phyloP scores from a whole-genome alignment of 352 stramenopile genomes.

The Lagenidium giganteum region DNA sequence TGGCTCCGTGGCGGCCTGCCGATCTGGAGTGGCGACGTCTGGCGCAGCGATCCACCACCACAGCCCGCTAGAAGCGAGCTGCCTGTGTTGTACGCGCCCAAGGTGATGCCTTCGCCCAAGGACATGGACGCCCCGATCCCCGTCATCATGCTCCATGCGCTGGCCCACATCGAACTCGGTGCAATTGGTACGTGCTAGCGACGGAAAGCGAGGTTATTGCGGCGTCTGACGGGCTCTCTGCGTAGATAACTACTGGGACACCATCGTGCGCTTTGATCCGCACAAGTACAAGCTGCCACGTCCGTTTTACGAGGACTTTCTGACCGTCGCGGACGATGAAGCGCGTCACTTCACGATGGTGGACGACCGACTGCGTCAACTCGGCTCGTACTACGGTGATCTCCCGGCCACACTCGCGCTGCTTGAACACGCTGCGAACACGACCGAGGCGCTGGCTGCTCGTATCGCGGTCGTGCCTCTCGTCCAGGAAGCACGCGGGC shows the following conservation, averaged over 20 bases:
- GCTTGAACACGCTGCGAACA: constrained; percentile 74
- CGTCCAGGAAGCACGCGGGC: constrained; percentile 70
- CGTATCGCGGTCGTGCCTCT: constrained; percentile 76
- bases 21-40: constrained; percentile 25
- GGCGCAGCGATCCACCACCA: constrained; percentile 28
- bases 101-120: constrained; percentile 70
- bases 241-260: constrained; percentile 85
- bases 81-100: constrained; percentile 55
- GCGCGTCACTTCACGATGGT: constrained; percentile 79
- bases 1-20: constrained; percentile 39
- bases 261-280: constrained; percentile 75
- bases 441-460: constrained; percentile 49
- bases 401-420: constrained; percentile 63
- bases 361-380: constrained; percentile 46
- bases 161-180: constrained; percentile 84
- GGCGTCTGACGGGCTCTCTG: background rate
- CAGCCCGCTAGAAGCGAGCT: constrained; percentile 39
- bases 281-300: constrained; percentile 30
- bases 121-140: constrained; percentile 55
- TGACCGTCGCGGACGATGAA: constrained; percentile 67
- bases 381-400: constrained; percentile 61
- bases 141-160: constrained; percentile 71
- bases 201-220: background rate
- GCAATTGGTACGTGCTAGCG: constrained; percentile 36
- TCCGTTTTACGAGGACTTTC: constrained; percentile 74